These are phyloP conservation scores for Paramecium primaurelia DNA, from an alignment of 73 alveolate species.

Conservation along the genomic window DNA sequence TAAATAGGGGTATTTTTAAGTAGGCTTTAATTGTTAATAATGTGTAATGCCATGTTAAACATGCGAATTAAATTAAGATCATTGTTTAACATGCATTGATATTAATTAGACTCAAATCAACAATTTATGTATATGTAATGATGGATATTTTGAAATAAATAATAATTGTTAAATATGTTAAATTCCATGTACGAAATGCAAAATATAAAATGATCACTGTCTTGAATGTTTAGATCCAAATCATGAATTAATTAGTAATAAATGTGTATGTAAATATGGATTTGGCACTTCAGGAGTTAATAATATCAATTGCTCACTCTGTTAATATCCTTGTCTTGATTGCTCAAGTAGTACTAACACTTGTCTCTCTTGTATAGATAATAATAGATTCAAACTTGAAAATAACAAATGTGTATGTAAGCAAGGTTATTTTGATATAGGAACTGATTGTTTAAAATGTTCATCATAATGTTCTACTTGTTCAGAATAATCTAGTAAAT, in stretches of 20 bases:
- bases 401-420: neutral
- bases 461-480: neutral
- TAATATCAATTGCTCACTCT: neutral
- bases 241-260: neutral
- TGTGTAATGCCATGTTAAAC: neutral
- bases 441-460: neutral
- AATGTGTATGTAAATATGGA: neutral
- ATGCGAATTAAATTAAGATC: neutral
- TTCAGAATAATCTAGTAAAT: neutral
- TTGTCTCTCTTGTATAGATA: neutral
- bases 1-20: neutral
- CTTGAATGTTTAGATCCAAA: neutral
- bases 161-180: neutral
- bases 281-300: neutral
- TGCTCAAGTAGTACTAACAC: neutral
- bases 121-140: neutral
- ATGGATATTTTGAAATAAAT: neutral
- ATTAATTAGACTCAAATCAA: neutral
- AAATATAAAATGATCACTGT: neutral
- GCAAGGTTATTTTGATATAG: neutral
- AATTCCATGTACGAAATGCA: neutral
- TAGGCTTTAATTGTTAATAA: neutral
- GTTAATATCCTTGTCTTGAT: neutral
- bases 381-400: too few species aligned
- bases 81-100: conserved; percentile 27